Conservation (phyloP, 352 stramenopile genomes). For the Phytophthora pisi region DNA sequence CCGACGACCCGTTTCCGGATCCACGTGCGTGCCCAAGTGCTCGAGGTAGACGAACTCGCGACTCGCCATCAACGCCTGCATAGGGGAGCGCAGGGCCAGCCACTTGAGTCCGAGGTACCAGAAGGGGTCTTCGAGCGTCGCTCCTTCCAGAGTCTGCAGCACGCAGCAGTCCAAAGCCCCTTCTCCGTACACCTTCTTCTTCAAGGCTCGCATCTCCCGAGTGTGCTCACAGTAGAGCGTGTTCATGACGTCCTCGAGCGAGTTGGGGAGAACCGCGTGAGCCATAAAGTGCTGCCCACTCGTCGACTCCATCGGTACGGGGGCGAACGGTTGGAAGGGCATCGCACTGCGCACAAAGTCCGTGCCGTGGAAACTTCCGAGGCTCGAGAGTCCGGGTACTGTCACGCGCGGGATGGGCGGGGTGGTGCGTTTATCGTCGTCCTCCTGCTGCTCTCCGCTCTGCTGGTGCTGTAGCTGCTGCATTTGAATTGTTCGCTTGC, state of each 20-base stretch:
- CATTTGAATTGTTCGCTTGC: not conserved
- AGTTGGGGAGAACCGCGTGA: conserved; percentile 52
- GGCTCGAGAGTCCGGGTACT: conserved; percentile 31
- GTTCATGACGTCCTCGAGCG: conserved; percentile 71
- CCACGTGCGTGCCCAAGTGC: conserved; percentile 66
- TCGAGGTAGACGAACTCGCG: conserved; percentile 79
- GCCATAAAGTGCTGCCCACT: conserved; percentile 70
- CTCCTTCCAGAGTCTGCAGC: conserved; percentile 66
- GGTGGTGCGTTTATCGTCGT: conserved; percentile 27
- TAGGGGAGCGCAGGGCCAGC: conserved; percentile 67
- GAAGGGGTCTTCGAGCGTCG: conserved; percentile 70
- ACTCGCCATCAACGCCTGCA: conserved; percentile 61
- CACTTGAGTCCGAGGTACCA: conserved; percentile 82
- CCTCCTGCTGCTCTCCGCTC: conserved; percentile 12
- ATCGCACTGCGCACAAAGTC: conserved; percentile 11
- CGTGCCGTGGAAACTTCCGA: conserved; percentile 29
- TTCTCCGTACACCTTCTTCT: conserved; percentile 52
- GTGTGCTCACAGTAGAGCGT: conserved; percentile 69
- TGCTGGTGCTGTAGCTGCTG: not conserved
- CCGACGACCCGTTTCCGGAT: conserved; percentile 45
- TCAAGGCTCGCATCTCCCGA: conserved; percentile 47
- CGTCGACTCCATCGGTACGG: conserved; percentile 31
- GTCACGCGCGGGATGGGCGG: conserved; percentile 26
- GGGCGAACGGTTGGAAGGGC: conserved; percentile 23
- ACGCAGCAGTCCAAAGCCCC: conserved; percentile 65